These are phyloP conservation scores for Didymella arachidicola DNA, from an alignment of 2,329 filamentous ascomycete genomes.

Conservation along the genomic window DNA sequence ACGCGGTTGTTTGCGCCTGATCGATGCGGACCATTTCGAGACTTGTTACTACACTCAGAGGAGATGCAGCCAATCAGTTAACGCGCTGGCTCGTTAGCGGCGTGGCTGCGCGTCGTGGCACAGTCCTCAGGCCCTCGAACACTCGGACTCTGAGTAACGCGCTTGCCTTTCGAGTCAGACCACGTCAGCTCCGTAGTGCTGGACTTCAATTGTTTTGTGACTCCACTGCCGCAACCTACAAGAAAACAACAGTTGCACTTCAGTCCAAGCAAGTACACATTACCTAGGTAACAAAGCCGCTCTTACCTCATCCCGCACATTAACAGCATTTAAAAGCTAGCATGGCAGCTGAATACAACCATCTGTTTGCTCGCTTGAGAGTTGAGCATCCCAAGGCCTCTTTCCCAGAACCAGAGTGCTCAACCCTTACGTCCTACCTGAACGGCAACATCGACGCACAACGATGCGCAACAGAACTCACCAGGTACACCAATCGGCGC, in stretches of 20 bases:
- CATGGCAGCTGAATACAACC: not conserved
- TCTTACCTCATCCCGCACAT: not conserved
- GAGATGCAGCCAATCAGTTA: not conserved
- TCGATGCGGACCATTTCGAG: not conserved
- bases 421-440: not conserved
- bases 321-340: not conserved
- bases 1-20: not conserved
- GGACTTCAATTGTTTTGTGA: not conserved
- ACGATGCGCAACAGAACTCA: slow-evolving; percentile 2
- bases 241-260: not conserved
- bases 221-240: not conserved
- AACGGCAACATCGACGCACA: slow-evolving; percentile 1
- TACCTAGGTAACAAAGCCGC: not conserved
- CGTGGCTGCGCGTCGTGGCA: not conserved
- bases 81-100: not conserved
- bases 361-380: not conserved
- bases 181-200: not conserved
- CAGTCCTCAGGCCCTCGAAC: not conserved
- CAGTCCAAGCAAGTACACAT: not conserved
- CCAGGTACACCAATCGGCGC: slow-evolving; percentile 3
- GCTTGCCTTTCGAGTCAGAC: not conserved
- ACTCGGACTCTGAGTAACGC: not conserved
- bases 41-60: not conserved
- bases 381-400: not conserved
- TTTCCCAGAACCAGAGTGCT: not conserved